Evolutionary conservation across 495 filamentous ascomycete species (phyloP).

Genomic region (Pyronema domesticum): DNA sequence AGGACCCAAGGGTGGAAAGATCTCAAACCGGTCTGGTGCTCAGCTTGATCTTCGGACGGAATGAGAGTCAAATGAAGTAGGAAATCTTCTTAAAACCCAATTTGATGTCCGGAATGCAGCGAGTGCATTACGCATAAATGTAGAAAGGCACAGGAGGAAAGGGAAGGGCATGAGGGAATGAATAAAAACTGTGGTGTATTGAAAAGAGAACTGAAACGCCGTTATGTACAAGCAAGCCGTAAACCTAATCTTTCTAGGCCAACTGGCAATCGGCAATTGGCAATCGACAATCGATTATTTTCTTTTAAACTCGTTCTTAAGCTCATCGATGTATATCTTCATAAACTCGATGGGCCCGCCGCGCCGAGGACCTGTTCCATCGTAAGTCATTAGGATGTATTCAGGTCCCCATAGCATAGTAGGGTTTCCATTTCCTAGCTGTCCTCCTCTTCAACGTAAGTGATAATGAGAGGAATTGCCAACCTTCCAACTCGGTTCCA

Average conservation of each 20-base stretch:
- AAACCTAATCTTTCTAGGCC: background rate
- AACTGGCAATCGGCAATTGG: too few species aligned
- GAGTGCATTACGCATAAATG: background rate
- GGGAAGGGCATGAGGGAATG: background rate
- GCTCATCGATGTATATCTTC: slow-evolving; percentile 39
- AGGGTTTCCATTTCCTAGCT: background rate
- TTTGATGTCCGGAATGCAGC: slow-evolving; percentile 29
- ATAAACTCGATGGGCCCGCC: slow-evolving; percentile 30
- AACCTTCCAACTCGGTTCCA: slow-evolving; percentile 39
- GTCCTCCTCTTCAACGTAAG: slow-evolving; percentile 1
- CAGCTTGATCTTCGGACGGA: slow-evolving; percentile 31
- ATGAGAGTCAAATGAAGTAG: slow-evolving; percentile 35
- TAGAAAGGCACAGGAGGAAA: background rate
- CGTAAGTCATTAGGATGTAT: background rate
- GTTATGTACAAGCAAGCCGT: background rate
- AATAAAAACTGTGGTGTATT: slow-evolving; percentile 5
- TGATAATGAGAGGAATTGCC: slow-evolving; percentile 23
- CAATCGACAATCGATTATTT: slow-evolving; percentile 22
- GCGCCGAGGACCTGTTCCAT: background rate
- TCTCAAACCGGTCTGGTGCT: slow-evolving; percentile 14
- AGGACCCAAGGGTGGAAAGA: background rate
- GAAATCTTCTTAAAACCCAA: slow-evolving; percentile 31
- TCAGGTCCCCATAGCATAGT: background rate
- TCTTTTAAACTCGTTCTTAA: slow-evolving; percentile 38
- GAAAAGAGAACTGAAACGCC: background rate